Conservation (phyloP, 2,329 filamentous ascomycete species). For the Aureobasidium sp. region DNA sequence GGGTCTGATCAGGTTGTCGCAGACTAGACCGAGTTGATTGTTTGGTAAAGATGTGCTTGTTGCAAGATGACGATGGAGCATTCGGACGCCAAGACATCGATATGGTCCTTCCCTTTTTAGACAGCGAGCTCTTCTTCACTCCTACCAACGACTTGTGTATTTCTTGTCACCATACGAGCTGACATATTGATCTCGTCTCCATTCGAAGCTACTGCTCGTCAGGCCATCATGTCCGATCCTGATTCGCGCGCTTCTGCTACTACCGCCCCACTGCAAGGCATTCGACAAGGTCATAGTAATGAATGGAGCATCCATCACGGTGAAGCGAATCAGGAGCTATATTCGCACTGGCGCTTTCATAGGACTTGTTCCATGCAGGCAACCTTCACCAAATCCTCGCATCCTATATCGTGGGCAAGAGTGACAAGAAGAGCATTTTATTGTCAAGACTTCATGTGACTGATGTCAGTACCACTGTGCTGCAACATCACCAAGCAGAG, state of each 20-base stretch:
- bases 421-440: neutral
- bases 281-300: neutral
- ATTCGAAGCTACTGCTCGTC: neutral
- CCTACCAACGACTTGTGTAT: neutral
- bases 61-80: neutral
- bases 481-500: neutral
- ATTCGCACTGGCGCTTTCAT: neutral
- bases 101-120: neutral
- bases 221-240: neutral
- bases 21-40: neutral
- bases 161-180: neutral
- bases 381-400: neutral
- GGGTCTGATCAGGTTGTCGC: neutral
- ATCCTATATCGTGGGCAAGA: neutral
- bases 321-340: too few species aligned
- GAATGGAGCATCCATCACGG: neutral
- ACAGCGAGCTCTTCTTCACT: neutral
- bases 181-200: neutral
- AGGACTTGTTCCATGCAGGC: neutral
- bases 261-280: neutral
- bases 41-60: neutral
- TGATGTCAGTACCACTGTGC: too few species aligned
- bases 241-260: neutral
- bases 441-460: too few species aligned
- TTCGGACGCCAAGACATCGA: neutral